phyloP scores from a whole-genome alignment of 1,284 basidiomycete genomes.

The Puccinia horiana region DNA sequence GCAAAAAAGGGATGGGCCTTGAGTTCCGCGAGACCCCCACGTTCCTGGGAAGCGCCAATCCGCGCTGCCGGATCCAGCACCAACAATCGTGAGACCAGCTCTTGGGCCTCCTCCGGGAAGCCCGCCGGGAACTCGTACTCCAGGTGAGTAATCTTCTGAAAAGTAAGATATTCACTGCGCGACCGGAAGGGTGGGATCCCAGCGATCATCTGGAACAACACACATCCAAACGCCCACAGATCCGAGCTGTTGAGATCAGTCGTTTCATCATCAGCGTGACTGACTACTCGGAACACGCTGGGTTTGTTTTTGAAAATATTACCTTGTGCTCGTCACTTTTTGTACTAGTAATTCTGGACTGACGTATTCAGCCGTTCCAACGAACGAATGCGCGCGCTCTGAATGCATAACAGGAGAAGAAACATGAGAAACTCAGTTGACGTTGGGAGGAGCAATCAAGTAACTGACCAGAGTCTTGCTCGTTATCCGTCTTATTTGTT shows the following conservation, averaged over 20 bases:
- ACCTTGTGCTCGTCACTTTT: slow-evolving; percentile 35
- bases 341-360: slow-evolving; percentile 53
- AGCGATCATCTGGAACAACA: slow-evolving; percentile 29
- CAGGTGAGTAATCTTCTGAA: slow-evolving; percentile 40
- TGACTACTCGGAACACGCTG: neutral
- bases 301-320: slow-evolving; percentile 1
- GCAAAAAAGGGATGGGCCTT: slow-evolving; percentile 28
- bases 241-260: slow-evolving; percentile 11
- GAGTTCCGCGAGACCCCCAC: slow-evolving; percentile 5
- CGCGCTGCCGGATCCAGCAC: slow-evolving; percentile 12
- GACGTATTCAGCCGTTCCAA: slow-evolving; percentile 53
- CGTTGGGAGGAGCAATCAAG: too few species aligned
- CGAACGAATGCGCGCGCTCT: slow-evolving; percentile 39
- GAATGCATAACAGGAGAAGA: neutral
- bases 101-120: slow-evolving; percentile 10
- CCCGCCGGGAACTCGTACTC: slow-evolving; percentile 29
- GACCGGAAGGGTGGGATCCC: slow-evolving; percentile 21
- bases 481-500: neutral
- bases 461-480: neutral
- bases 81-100: slow-evolving; percentile 21
- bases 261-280: neutral
- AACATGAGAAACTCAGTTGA: neutral
- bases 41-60: neutral
- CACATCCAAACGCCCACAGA: slow-evolving; percentile 42
- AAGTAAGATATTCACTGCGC: slow-evolving; percentile 40